Conservation (phyloP, 495 filamentous ascomycete species). For the Tricharina praecox region DNA sequence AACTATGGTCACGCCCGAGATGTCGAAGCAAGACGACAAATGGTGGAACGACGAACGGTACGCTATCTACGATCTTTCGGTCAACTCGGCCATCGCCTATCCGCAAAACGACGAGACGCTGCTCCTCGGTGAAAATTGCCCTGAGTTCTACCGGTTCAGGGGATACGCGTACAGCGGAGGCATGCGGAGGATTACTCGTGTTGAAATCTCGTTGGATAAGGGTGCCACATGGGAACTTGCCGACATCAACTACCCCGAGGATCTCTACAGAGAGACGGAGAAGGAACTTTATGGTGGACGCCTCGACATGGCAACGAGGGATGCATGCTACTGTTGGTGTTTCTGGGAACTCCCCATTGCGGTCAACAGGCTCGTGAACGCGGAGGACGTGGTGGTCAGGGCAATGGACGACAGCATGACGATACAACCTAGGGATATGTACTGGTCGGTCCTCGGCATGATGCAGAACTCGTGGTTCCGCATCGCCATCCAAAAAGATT, state of each 20-base stretch:
- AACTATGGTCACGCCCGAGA: conserved; percentile 73
- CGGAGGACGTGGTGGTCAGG: conserved; percentile 62
- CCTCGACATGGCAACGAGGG: conserved; percentile 68
- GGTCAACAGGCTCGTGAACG: conserved; percentile 41
- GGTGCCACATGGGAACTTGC: conserved; percentile 68
- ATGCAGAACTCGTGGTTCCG: conserved; percentile 98
- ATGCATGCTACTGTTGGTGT: conserved; percentile 81
- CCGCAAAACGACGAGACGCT: conserved; percentile 67
- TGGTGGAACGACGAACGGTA: conserved; percentile 88
- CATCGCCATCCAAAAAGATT: conserved; percentile 57
- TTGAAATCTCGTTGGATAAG: conserved; percentile 75
- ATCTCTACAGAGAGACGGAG: conserved; percentile 58
- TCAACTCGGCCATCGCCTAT: conserved; percentile 69
- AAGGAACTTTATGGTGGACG: conserved; percentile 57
- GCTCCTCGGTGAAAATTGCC: conserved; percentile 25
- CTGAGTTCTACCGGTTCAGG: conserved; percentile 40
- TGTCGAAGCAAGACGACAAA: conserved; percentile 52
- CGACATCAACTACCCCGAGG: conserved; percentile 69
- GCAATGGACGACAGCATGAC: conserved; percentile 88
- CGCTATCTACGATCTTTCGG: conserved; percentile 84
- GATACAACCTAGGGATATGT: conserved; percentile 83
- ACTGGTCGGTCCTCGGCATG: conserved; percentile 93
- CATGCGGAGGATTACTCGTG: conserved; percentile 65
- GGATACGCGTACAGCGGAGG: conserved; percentile 89
- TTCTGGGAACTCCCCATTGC: conserved; percentile 74